Evolutionary conservation across 1,139 yeast species (phyloP).

Genomic region (Geotrichum siamense): DNA sequence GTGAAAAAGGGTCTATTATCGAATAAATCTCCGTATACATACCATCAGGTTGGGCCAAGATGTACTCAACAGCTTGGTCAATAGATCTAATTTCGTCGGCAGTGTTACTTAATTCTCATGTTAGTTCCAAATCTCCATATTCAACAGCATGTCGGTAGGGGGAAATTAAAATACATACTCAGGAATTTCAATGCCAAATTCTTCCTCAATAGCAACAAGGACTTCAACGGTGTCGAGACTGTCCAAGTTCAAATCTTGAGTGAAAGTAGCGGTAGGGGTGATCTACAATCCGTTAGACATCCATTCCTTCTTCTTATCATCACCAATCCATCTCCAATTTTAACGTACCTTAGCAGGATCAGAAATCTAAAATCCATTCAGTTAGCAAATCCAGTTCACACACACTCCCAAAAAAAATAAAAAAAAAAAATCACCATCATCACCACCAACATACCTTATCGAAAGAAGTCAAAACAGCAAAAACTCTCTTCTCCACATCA

Average conservation of each 20-base stretch:
- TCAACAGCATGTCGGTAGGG: not conserved
- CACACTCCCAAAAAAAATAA: not conserved
- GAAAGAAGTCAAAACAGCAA: constrained; percentile 73
- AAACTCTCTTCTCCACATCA: constrained; percentile 64
- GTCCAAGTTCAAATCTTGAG: constrained; percentile 72
- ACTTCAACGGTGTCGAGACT: constrained; percentile 81
- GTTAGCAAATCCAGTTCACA: too few species aligned
- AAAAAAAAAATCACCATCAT: not conserved
- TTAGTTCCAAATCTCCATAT: not conserved
- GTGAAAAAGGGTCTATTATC: too few species aligned
- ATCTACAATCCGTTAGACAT: constrained; percentile 33
- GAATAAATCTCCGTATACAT: constrained; percentile 20
- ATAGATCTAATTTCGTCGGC: constrained; percentile 83
- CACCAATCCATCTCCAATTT: not conserved
- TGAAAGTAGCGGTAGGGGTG: constrained; percentile 52
- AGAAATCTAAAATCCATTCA: constrained; percentile 18
- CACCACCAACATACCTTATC: constrained; percentile 52
- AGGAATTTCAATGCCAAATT: constrained; percentile 60
- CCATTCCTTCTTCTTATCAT: not conserved
- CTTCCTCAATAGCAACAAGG: constrained; percentile 76
- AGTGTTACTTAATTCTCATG: constrained; percentile 42
- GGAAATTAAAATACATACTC: too few species aligned
- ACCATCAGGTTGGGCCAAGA: constrained; percentile 63
- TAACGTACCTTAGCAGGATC: constrained; percentile 25
- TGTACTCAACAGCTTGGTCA: constrained; percentile 76